Conservation (phyloP, 2,329 filamentous ascomycete genomes). For the Coniochaeta sp. region DNA sequence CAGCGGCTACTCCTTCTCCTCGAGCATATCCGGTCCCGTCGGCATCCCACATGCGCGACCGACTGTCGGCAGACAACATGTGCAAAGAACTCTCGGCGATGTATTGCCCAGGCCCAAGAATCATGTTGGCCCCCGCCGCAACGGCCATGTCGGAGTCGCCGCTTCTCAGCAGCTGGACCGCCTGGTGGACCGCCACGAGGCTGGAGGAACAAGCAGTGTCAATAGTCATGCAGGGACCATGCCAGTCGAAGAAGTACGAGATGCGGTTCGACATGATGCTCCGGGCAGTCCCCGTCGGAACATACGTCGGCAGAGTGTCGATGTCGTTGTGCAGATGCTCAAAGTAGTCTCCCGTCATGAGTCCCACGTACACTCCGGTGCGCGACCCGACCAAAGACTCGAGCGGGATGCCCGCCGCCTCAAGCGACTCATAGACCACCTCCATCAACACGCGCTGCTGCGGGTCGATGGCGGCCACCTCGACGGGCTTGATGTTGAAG, state of each 20-base stretch:
- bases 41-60: conserved; percentile 34
- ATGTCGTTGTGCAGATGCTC: conserved; percentile 7
- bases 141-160: conserved; percentile 22
- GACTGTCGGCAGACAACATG: conserved; percentile 27
- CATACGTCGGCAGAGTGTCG: conserved; percentile 16
- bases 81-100: conserved; percentile 24
- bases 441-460: conserved; percentile 2
- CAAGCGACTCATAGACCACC: not conserved
- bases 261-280: conserved; percentile 27
- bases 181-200: conserved; percentile 30
- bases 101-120: conserved; percentile 23
- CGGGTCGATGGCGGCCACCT: conserved; percentile 2
- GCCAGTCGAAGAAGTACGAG: conserved; percentile 31
- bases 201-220: conserved; percentile 37
- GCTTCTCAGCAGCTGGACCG: conserved; percentile 18
- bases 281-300: conserved; percentile 21
- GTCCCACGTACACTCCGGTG: conserved; percentile 20
- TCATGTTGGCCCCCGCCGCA: conserved; percentile 24
- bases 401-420: conserved; percentile 11
- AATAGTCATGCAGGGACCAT: conserved; percentile 30
- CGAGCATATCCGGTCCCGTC: conserved; percentile 43
- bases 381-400: conserved; percentile 12
- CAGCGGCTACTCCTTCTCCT: conserved; percentile 39
- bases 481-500: conserved; percentile 5
- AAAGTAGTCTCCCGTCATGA: conserved; percentile 18